Evolutionary conservation across 352 stramenopile genomes (phyloP), one percentile per base, ranked within the genome.

Genomic region (Stramenopiles sp.): DNA sequence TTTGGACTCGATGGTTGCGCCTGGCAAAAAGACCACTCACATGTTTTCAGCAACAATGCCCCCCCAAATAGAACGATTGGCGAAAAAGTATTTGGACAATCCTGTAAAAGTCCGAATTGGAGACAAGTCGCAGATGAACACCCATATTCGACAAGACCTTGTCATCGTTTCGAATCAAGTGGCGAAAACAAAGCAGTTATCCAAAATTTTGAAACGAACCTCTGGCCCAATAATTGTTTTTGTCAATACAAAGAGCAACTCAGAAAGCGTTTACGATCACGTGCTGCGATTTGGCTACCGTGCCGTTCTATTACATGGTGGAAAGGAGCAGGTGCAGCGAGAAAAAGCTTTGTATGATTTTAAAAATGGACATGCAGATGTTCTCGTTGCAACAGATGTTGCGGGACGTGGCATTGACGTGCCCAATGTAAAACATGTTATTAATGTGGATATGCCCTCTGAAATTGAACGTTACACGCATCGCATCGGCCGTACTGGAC

Each of bases 11-110:
- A 71, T 86, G 22, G 0, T 22, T 7, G 29, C 67, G 30, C 75
- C 76, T 27, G 14, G 27, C 7, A 29, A 30, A 22, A 31, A 84
- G 86, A 96, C 99, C 86, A 99, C 96, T 22, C 91, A 99, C 87
- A 85, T 99, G 0, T 99, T 99, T 86, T 99, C 95, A 76, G 97
- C 97, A 25, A 99, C 97, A 25, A 90, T 99, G 86, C 97, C 94
- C 67, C 97, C 95, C 22, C 98, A 98, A 81, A 95, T 99, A 1
- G 95, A 99, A 87, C 86, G 89, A 0, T 89, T 99, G n/a, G 96
- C 97, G 0, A 95, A 97, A 85, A 92, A 90, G 7, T 99, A 98
- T 84, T 85, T 99, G 81, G 90, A 95, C 0, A 91, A 98, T 84
- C 96, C 97, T 0, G 95, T 95, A 0, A 94, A 98, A 75, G 92